Conservation (phyloP, 2,329 filamentous ascomycete species). For the Decorospora gaudefroyi region DNA sequence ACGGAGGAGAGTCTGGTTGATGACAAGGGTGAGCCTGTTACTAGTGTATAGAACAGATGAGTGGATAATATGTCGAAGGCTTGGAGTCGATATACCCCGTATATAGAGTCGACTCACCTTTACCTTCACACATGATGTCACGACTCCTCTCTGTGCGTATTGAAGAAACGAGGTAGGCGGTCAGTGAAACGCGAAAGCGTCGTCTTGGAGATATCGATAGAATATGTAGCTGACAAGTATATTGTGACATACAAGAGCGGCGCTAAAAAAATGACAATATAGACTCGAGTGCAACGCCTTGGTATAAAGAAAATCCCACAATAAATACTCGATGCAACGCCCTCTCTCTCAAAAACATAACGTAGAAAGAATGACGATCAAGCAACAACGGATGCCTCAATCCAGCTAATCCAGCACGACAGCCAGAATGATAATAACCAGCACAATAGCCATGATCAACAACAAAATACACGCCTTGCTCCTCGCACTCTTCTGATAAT, state of each 20-base stretch:
- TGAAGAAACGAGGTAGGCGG: too few relatives aligned
- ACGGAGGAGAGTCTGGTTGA: constrained; percentile 77
- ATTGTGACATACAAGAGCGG: too few relatives aligned
- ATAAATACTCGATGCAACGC: constrained; percentile 17
- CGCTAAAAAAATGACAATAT: too few relatives aligned
- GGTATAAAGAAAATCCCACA: constrained; percentile 17
- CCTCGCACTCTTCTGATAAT: constrained; percentile 93
- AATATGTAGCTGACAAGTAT: constrained; percentile 1
- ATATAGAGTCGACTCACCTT: too few relatives aligned
- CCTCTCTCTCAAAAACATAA: constrained; percentile 1
- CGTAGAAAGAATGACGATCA: too few relatives aligned
- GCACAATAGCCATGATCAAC: constrained; percentile 82
- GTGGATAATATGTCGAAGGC: not conserved
- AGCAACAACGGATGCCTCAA: too few relatives aligned
- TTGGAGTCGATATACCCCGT: constrained; percentile 13
- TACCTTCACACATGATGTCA: too few relatives aligned
- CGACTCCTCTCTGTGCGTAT: too few relatives aligned
- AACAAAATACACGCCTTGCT: constrained; percentile 93
- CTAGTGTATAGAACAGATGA: constrained; percentile 10
- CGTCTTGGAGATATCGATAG: too few relatives aligned
- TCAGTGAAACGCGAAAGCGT: too few relatives aligned
- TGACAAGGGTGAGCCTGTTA: constrained; percentile 55
- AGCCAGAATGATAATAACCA: constrained; percentile 87
- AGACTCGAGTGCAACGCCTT: constrained; percentile 6
- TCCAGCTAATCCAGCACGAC: constrained; percentile 74